Conservation (phyloP, 305 asterid species). For the Rubia occidens region DNA sequence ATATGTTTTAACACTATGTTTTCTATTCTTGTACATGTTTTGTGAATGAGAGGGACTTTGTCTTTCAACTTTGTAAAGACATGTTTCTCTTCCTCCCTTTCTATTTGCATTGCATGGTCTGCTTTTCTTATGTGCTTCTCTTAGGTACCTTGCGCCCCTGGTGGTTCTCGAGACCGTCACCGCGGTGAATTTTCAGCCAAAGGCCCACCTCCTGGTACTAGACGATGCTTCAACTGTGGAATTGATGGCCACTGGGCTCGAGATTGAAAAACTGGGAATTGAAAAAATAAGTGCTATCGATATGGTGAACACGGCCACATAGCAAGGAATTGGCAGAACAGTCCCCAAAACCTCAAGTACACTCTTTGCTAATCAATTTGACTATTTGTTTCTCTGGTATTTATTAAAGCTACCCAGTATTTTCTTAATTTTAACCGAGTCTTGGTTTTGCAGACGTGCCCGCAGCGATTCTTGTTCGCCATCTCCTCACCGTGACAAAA, state of each 20-base stretch:
- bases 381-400: neutral
- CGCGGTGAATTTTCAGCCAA: slow-evolving; percentile 43
- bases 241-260: slow-evolving; percentile 77
- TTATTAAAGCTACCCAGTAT: neutral
- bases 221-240: slow-evolving; percentile 75
- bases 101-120: neutral
- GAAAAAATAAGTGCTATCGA: slow-evolving; percentile 72
- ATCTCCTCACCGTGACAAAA: slow-evolving; percentile 55
- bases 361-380: slow-evolving; percentile 5
- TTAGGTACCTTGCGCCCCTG: slow-evolving; percentile 62
- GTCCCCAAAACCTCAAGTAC: slow-evolving; percentile 52
- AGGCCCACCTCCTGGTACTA: slow-evolving; percentile 67
- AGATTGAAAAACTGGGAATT: slow-evolving; percentile 73
- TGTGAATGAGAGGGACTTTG: slow-evolving; percentile 1
- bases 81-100: slow-evolving; percentile 5
- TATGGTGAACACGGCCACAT: slow-evolving; percentile 75
- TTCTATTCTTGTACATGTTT: slow-evolving; percentile 1
- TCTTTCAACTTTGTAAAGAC: neutral
- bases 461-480: slow-evolving; percentile 58
- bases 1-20: slow-evolving; percentile 21
- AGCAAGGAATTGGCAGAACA: slow-evolving; percentile 53
- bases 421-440: neutral
- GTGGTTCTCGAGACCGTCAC: slow-evolving; percentile 37
- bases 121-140: neutral
- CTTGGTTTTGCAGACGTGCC: slow-evolving; percentile 28